These are phyloP conservation scores for Mariannaea elegans DNA, from an alignment of 2,329 filamentous ascomycete species.

Conservation along the genomic window DNA sequence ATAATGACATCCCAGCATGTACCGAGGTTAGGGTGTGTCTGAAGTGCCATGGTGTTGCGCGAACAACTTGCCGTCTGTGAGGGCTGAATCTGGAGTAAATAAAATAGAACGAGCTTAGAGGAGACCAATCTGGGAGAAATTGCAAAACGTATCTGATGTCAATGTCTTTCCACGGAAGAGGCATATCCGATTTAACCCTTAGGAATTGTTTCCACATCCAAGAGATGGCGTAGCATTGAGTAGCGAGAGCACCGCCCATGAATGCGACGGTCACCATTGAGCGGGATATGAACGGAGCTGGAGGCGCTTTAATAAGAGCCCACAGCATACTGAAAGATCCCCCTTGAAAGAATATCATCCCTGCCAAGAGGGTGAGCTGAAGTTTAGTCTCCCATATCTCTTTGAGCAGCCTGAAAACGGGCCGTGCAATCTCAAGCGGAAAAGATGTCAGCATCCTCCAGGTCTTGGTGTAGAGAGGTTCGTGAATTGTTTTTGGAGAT, in stretches of 20 bases:
- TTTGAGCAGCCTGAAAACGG: background rate
- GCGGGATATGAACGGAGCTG: background rate
- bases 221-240: background rate
- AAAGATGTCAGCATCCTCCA: background rate
- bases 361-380: background rate
- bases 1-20: background rate
- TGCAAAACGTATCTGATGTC: background rate
- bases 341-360: background rate
- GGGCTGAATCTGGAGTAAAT: background rate
- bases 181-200: background rate
- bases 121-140: background rate
- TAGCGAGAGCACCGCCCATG: background rate
- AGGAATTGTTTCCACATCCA: background rate
- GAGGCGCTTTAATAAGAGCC: background rate
- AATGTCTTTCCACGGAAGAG: background rate
- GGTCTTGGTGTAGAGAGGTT: background rate
- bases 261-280: background rate
- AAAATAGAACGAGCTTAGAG: background rate
- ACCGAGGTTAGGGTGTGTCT: background rate
- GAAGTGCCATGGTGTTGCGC: background rate
- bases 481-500: background rate
- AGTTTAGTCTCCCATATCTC: background rate
- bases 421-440: background rate
- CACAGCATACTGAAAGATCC: background rate
- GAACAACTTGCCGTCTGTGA: background rate